Evolutionary conservation across 257 asterid species (phyloP).

Genomic region (Ilex asprella): DNA sequence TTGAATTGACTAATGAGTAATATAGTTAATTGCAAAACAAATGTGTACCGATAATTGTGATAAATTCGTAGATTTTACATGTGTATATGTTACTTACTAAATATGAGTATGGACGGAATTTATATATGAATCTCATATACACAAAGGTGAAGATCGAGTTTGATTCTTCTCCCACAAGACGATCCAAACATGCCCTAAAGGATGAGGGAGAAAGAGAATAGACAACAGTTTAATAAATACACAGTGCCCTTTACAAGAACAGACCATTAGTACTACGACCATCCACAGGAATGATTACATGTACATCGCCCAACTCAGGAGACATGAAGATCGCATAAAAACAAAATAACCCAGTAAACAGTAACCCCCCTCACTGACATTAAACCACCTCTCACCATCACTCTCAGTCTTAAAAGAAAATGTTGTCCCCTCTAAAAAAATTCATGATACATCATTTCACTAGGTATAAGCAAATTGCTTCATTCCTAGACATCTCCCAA

Average conservation of each 20-base stretch:
- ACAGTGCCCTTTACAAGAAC: constrained; percentile 1
- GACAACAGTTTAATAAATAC: background rate
- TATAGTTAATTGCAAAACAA: too few relatives aligned
- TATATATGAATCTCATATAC: too few relatives aligned
- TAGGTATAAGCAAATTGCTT: background rate
- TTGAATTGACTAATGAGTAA: too few relatives aligned
- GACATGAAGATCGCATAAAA: constrained; percentile 12
- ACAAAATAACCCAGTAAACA: constrained; percentile 6
- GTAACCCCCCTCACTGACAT: background rate
- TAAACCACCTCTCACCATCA: constrained; percentile 15
- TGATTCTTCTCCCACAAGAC: too few relatives aligned
- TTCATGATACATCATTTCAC: constrained; percentile 3
- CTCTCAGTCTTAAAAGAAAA: constrained; percentile 19
- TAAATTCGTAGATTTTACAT: too few relatives aligned
- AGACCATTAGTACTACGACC: constrained; percentile 4
- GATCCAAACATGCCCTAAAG: too few relatives aligned
- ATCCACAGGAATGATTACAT: constrained; percentile 10
- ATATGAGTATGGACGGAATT: too few relatives aligned
- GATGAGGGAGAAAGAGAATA: background rate
- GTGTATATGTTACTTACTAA: too few relatives aligned
- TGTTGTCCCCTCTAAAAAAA: constrained; percentile 14
- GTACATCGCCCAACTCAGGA: constrained; percentile 8
- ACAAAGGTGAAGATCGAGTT: too few relatives aligned
- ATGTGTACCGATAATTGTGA: too few relatives aligned
- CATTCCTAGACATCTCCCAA: background rate